Evolutionary conservation across 768 basidiomycete genomes (phyloP).

Genomic region (Tremella fuciformis): DNA sequence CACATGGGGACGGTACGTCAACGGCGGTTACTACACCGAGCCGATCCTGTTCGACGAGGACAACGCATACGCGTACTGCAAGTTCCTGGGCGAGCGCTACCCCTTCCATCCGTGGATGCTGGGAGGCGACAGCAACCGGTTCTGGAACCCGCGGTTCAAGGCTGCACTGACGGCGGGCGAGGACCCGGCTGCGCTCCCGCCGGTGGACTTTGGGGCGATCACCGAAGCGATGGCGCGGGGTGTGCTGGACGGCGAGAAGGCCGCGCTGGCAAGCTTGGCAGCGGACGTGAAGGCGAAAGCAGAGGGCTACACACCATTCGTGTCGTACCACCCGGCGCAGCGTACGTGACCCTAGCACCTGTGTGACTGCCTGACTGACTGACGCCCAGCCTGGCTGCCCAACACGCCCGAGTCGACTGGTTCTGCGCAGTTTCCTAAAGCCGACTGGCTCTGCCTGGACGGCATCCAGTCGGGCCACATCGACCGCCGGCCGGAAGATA

Average conservation of each 20-base stretch:
- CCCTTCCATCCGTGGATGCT: conserved; percentile 24
- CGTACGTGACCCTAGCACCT: not conserved
- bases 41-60: conserved; percentile 21
- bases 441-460: conserved; percentile 17
- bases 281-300: not conserved
- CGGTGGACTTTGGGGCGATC: conserved; percentile 15
- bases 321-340: conserved; percentile 12
- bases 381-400: conserved; percentile 7
- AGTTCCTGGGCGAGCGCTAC: conserved; percentile 23
- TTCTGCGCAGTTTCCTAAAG: conserved; percentile 8
- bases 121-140: conserved; percentile 21
- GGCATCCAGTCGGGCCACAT: conserved; percentile 13
- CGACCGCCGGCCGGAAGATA: not conserved
- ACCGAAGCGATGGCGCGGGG: conserved; percentile 19
- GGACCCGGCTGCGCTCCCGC: not conserved
- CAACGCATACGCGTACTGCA: conserved; percentile 14
- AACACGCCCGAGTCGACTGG: conserved; percentile 1
- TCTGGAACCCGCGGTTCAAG: conserved; percentile 14
- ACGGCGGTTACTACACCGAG: conserved; percentile 17
- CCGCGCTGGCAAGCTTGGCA: not conserved
- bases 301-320: conserved; percentile 9
- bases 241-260: conserved; percentile 18
- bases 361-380: not conserved
- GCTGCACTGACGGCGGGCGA: conserved; percentile 5
- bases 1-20: conserved; percentile 24